Evolutionary conservation across 2,329 filamentous ascomycete genomes (phyloP).

Genomic region (Rhynchosporium agropyri): DNA sequence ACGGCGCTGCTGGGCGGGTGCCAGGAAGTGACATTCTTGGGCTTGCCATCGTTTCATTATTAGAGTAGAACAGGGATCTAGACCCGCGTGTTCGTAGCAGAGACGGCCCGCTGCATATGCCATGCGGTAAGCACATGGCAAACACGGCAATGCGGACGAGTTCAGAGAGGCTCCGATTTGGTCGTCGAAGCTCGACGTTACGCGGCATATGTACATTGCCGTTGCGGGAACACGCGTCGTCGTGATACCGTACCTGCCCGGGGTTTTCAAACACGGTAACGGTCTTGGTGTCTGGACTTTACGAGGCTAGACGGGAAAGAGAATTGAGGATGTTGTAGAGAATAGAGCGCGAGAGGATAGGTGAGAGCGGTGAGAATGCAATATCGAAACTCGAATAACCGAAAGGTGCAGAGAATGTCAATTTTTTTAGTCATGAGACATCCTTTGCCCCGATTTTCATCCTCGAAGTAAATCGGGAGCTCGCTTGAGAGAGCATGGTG

Average conservation of each 20-base stretch:
- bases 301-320: background rate
- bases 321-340: background rate
- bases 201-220: constrained; percentile 4
- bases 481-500: background rate
- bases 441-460: no score
- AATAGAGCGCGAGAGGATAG: background rate
- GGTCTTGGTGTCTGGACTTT: background rate
- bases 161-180: background rate
- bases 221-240: background rate
- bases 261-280: background rate
- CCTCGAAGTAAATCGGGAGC: no score
- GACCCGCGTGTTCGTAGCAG: background rate
- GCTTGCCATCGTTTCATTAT: no score
- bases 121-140: constrained; percentile 3
- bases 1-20: no score
- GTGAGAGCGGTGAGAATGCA: no score
- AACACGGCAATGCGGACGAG: background rate
- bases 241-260: background rate
- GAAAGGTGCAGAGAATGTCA: background rate
- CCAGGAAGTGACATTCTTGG: no score
- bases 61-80: background rate
- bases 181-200: background rate
- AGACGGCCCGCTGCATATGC: background rate
- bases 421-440: background rate
- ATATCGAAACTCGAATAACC: background rate